phyloP scores from a whole-genome alignment of 495 filamentous ascomycete species.

The Neohortaea acidophila region DNA sequence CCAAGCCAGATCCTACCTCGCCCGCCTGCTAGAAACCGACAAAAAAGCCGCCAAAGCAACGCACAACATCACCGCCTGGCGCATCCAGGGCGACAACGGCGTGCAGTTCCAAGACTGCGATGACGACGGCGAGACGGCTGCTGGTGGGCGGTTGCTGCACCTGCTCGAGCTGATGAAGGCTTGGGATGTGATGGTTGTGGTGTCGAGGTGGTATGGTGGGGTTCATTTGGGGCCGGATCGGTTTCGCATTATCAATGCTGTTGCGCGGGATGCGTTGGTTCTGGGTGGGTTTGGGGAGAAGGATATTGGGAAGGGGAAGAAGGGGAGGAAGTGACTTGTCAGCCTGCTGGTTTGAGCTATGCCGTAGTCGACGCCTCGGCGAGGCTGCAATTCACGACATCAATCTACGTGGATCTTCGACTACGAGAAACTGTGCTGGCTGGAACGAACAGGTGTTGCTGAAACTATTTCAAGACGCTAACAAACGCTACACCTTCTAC shows the following conservation, averaged over 20 bases:
- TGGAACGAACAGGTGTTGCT: no score
- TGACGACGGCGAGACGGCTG: constrained; percentile 93
- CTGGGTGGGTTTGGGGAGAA: constrained; percentile 49
- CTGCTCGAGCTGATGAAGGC: constrained; percentile 90
- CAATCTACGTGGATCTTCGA: background rate
- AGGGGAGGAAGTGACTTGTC: constrained; percentile 13
- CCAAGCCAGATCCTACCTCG: constrained; percentile 53
- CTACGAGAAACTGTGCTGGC: background rate
- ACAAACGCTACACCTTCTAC: no score
- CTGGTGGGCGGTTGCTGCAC: constrained; percentile 69
- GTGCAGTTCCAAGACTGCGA: constrained; percentile 75
- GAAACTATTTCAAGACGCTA: no score
- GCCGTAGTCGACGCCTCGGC: no score
- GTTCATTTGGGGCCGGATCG: constrained; percentile 72
- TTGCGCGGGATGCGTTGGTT: constrained; percentile 71
- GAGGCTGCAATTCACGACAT: background rate
- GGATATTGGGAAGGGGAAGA: constrained; percentile 26
- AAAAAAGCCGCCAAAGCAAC: constrained; percentile 71
- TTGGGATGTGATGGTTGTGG: constrained; percentile 85
- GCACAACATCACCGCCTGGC: constrained; percentile 74
- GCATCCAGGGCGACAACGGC: constrained; percentile 34
- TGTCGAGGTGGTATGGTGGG: constrained; percentile 90
- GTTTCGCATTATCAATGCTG: constrained; percentile 77
- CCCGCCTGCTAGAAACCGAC: constrained; percentile 61
- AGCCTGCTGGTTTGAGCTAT: no score